phyloP scores from a whole-genome alignment of 768 basidiomycete species.

The Auricularia heimuer region DNA sequence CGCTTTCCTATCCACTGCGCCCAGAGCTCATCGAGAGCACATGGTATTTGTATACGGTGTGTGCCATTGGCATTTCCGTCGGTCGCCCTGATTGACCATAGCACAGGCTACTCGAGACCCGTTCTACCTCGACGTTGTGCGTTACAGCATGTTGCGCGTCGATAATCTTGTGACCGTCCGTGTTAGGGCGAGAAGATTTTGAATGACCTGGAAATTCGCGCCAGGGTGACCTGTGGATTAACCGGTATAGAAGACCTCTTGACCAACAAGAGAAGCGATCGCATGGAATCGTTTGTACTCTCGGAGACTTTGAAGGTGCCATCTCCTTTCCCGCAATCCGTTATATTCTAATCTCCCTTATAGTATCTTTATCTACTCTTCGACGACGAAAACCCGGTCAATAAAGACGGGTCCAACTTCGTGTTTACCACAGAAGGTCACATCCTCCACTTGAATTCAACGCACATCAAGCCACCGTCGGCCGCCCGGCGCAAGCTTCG shows the following conservation, averaged over 20 bases:
- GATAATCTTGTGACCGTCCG: not conserved
- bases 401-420: conserved; percentile 71
- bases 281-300: conserved; percentile 96
- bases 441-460: conserved; percentile 53
- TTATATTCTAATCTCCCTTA: not conserved
- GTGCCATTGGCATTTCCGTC: conserved; percentile 14
- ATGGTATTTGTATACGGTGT: conserved; percentile 85
- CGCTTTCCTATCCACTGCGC: conserved; percentile 69
- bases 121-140: conserved; percentile 72
- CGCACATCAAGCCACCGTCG: conserved; percentile 49
- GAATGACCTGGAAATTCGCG: conserved; percentile 58
- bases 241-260: conserved; percentile 73
- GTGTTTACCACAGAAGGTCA: conserved; percentile 97
- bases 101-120: conserved; percentile 83
- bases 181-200: conserved; percentile 63
- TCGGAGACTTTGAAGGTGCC: conserved; percentile 84
- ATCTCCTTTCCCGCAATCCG: not conserved
- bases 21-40: conserved; percentile 96
- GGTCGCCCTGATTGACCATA: not conserved
- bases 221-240: conserved; percentile 81
- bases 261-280: conserved; percentile 70
- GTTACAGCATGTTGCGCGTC: not conserved
- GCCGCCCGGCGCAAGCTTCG: conserved; percentile 49
- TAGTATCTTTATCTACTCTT: conserved; percentile 92
- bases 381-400: conserved; percentile 70